Evolutionary conservation across 306 rosid species (phyloP).

Genomic region (Abrus precatorius): DNA sequence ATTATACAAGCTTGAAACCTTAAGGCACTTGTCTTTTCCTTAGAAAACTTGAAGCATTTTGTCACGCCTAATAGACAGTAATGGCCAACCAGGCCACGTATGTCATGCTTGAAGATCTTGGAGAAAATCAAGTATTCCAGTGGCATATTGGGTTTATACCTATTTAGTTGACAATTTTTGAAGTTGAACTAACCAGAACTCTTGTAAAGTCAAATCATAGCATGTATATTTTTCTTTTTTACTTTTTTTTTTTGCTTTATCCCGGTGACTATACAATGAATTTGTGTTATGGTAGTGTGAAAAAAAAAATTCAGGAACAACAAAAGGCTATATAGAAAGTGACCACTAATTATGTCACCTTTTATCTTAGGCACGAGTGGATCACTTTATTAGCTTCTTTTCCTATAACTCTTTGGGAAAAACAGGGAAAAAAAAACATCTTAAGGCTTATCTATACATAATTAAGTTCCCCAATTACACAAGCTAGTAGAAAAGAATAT

Average conservation of each 20-base stretch:
- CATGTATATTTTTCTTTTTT: neutral
- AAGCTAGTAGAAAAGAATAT: slow-evolving; percentile 34
- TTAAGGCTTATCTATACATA: slow-evolving; percentile 49
- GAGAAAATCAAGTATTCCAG: slow-evolving; percentile 3
- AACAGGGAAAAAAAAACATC: slow-evolving; percentile 30
- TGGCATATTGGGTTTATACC: slow-evolving; percentile 56
- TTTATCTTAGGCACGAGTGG: slow-evolving; percentile 54
- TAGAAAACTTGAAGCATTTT: slow-evolving; percentile 37
- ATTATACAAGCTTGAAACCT: slow-evolving; percentile 36
- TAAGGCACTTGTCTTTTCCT: slow-evolving; percentile 6
- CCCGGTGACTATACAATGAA: slow-evolving; percentile 36
- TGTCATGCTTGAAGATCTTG: slow-evolving; percentile 42
- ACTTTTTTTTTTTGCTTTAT: neutral
- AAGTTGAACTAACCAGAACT: slow-evolving; percentile 33
- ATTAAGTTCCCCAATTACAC: slow-evolving; percentile 8
- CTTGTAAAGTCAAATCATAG: slow-evolving; percentile 52
- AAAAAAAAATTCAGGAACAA: slow-evolving; percentile 32
- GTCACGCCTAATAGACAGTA: slow-evolving; percentile 39
- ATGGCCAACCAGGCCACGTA: slow-evolving; percentile 40
- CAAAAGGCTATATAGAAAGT: slow-evolving; percentile 43
- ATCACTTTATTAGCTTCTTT: slow-evolving; percentile 39
- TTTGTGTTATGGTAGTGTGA: slow-evolving; percentile 2
- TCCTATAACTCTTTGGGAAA: slow-evolving; percentile 14
- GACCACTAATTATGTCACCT: slow-evolving; percentile 47
- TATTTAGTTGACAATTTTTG: slow-evolving; percentile 53